Base-by-base conservation (phyloP, 2,329 filamentous ascomycete genomes). In the Fusarium sp. region DNA sequence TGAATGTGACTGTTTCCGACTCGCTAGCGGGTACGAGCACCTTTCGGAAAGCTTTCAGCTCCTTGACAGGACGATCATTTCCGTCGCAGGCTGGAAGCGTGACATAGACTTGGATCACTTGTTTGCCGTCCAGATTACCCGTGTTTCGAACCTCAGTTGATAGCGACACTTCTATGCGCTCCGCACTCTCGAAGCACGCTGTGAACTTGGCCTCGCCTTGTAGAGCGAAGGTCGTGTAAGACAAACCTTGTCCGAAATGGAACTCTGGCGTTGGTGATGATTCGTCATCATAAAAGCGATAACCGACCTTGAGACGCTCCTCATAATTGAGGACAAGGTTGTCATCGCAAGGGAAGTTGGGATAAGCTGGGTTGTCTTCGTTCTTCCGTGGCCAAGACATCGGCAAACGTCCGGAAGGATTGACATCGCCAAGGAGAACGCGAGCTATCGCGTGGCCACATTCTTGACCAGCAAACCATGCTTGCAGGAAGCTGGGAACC, bases 321-420 rank as follows among this genome's bases (percentile, higher is more conserved):
- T 63, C 47, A 0, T 63, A 63, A 1, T 61, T 41, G 1, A 62
- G 34, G 2, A 28, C 27, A 2, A 47, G 16, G 9, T 48, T 16
- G 11, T 63, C 57, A 5, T 63, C 34, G 23, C 57, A 63, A 0
- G 57, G 59, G 2, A 63, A 63, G 8, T 63, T 63, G 1, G 12
- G 2, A 5, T 55, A 55, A 2, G 59, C 41, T 8, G 59, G 57
- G 2, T 63, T 62, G 1, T 63, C 56, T 14, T 61, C 56, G 2
- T 62, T 62, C 7, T 13, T 42, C 10, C 28, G 42, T 0, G 59
- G 59, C 59, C 59, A 62, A 4, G 60, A 63, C 48, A 63, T 48
- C 0, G 58, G 49, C 0, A 63, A 6, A 2, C 58, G 28, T 1
- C 48, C 60, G 0, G 58, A 48, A 5, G 58, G 58, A 2, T 40